Percentiles rank a stretch among this genome's conserved stretches.
Conservation (phyloP, 2,329 filamentous ascomycete genomes). For the Leptographium lundbergii region DNA sequence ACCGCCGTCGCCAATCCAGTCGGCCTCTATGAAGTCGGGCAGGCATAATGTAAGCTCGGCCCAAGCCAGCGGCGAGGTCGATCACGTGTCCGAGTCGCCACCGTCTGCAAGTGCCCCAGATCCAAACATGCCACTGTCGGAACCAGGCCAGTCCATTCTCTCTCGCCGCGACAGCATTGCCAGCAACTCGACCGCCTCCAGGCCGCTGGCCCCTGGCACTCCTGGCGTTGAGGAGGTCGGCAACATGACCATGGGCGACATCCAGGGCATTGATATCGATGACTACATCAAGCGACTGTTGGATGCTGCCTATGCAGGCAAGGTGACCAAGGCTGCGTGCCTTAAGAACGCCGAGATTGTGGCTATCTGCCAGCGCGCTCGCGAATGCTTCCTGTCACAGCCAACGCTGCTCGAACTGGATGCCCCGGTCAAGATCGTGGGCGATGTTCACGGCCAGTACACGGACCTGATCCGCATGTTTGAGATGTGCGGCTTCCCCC, state of each 20-base stretch:
- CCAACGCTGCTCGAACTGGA: conserved; percentile 85
- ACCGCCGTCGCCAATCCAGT: conserved; percentile 81
- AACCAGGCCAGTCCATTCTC: conserved; percentile 80
- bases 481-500: conserved; percentile 96
- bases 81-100: conserved; percentile 84
- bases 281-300: conserved; percentile 93
- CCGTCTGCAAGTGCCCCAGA: conserved; percentile 50
- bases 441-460: conserved; percentile 93
- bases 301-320: conserved; percentile 89
- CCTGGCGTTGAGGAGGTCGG: conserved; percentile 17
- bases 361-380: conserved; percentile 78
- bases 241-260: conserved; percentile 73
- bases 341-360: conserved; percentile 96
- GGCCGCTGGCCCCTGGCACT: conserved; percentile 12
- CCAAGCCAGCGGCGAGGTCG: conserved; percentile 80
- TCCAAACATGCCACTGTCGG: conserved; percentile 40
- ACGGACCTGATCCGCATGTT: conserved; percentile 94
- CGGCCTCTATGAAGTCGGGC: conserved; percentile 57
- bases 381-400: conserved; percentile 83
- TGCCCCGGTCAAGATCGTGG: conserved; percentile 94
- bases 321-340: conserved; percentile 94
- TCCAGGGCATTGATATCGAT: conserved; percentile 88
- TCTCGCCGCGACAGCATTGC: conserved; percentile 60
- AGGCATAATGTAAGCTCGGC: conserved; percentile 70
- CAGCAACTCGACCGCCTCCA: conserved; percentile 38